These are phyloP conservation scores for Ailanthus altissimus DNA, from an alignment of 345 rosid genomes.

Conservation along the genomic window DNA sequence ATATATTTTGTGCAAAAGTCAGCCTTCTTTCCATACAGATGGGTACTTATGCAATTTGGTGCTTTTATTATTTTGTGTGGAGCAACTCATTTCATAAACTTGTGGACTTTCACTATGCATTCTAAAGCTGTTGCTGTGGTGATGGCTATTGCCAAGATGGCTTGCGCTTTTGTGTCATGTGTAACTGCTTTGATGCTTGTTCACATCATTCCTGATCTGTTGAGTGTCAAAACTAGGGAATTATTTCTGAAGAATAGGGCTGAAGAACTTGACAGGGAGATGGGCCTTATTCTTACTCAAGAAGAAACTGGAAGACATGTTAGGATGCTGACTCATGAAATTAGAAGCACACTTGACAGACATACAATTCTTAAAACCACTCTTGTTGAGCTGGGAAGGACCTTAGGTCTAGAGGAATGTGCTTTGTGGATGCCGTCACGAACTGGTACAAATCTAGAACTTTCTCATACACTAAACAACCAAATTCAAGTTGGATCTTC, in stretches of 20 bases:
- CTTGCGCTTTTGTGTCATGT: slow-evolving; percentile 89
- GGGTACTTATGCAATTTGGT: slow-evolving; percentile 98
- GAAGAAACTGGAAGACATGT: slow-evolving; percentile 96
- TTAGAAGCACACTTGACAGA: slow-evolving; percentile 87
- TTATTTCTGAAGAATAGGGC: slow-evolving; percentile 75
- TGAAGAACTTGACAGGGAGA: slow-evolving; percentile 87
- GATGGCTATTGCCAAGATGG: slow-evolving; percentile 77
- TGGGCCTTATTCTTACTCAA: slow-evolving; percentile 86
- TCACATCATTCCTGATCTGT: slow-evolving; percentile 86
- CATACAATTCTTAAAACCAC: slow-evolving; percentile 83
- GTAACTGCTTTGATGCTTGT: slow-evolving; percentile 88
- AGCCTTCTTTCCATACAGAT: slow-evolving; percentile 87
- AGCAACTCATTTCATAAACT: slow-evolving; percentile 85
- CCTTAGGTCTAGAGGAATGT: slow-evolving; percentile 82
- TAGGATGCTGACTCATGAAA: slow-evolving; percentile 94
- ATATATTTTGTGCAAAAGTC: slow-evolving; percentile 87
- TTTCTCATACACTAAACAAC: slow-evolving; percentile 71
- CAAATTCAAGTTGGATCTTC: slow-evolving; percentile 62
- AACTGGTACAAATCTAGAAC: slow-evolving; percentile 58
- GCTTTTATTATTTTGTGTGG: slow-evolving; percentile 95
- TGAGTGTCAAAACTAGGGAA: slow-evolving; percentile 83
- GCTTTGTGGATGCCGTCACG: slow-evolving; percentile 96
- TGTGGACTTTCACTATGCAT: slow-evolving; percentile 83
- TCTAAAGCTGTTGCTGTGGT: slow-evolving; percentile 80
- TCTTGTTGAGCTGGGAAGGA: slow-evolving; percentile 86